A percentile compares a stretch with the other conserved stretches of the same genome.
Evolutionary conservation across 2,329 filamentous ascomycete species (phyloP).

Genomic region (Venturia asperata): DNA sequence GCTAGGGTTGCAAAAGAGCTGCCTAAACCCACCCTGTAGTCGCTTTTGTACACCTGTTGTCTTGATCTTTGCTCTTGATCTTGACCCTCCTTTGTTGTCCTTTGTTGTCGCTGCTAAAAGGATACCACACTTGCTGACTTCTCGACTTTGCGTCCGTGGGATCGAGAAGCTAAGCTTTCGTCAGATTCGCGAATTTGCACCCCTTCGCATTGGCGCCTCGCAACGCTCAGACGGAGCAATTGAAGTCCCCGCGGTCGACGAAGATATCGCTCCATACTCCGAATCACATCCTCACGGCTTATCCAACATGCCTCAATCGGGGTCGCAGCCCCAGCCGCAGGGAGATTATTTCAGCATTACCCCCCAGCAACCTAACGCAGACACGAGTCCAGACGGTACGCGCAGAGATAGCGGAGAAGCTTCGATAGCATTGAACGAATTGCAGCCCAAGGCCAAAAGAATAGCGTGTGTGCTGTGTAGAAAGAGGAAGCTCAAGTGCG

Average conservation of each 20-base stretch:
- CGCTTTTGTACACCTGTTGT: neutral
- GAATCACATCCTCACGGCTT: neutral
- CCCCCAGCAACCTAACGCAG: conserved; percentile 38
- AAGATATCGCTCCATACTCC: conserved; percentile 1
- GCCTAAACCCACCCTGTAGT: neutral
- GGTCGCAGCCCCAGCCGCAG: conserved; percentile 8
- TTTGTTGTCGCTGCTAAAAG: neutral
- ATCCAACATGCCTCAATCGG: conserved; percentile 12
- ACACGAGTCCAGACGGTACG: conserved; percentile 17
- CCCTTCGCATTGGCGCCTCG: neutral
- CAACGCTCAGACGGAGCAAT: neutral
- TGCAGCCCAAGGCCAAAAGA: conserved; percentile 56
- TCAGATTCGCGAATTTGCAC: neutral
- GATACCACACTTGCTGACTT: neutral
- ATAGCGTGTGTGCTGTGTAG: conserved; percentile 92
- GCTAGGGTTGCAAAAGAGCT: conserved; percentile 5
- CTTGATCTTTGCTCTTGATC: neutral
- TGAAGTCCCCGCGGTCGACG: neutral
- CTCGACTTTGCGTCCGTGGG: neutral
- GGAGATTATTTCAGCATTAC: conserved; percentile 54
- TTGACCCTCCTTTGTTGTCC: neutral
- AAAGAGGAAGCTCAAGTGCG: conserved; percentile 86
- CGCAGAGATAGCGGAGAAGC: conserved; percentile 30
- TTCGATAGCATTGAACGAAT: conserved; percentile 51
- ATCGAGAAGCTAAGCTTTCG: neutral